A percentile compares a stretch with the other conserved stretches of the same genome.
Evolutionary conservation across 495 filamentous ascomycete genomes (phyloP).

Genomic region (Xylaria cubensis): DNA sequence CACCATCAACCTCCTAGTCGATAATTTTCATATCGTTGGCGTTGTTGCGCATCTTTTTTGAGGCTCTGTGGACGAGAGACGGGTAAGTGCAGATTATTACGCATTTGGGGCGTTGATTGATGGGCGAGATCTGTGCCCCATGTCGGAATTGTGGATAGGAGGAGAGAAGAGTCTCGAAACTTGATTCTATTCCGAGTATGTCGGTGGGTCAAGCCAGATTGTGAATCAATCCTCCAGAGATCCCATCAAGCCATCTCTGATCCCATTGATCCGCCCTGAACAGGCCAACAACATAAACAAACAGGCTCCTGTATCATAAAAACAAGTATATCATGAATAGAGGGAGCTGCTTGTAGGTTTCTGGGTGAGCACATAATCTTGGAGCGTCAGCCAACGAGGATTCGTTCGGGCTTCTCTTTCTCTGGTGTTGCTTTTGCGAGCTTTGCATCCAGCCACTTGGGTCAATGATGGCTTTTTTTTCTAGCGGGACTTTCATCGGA

Average conservation of each 20-base stretch:
- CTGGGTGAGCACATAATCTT: neutral
- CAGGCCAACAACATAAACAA: too few species aligned
- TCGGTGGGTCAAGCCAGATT: neutral
- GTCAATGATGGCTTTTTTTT: neutral
- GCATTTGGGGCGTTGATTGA: constrained; percentile 11
- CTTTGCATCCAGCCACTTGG: constrained; percentile 22
- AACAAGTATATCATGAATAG: neutral
- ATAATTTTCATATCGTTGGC: neutral
- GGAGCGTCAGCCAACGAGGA: constrained; percentile 6
- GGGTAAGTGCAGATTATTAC: constrained; percentile 20
- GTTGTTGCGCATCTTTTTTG: neutral
- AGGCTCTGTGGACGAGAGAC: neutral
- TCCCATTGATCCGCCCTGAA: neutral
- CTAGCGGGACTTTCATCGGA: constrained; percentile 10
- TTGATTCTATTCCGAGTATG: constrained; percentile 15
- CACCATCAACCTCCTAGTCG: too few species aligned
- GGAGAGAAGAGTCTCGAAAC: constrained; percentile 2
- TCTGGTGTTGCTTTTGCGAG: neutral
- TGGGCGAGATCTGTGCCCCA: constrained; percentile 15
- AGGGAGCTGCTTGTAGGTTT: neutral
- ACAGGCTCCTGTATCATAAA: neutral
- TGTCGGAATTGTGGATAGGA: constrained; percentile 15
- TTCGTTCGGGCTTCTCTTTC: neutral
- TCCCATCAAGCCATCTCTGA: neutral
- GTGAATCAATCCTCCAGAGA: neutral